Evolutionary conservation across 768 basidiomycete genomes (phyloP).

Genomic region (Suillus discolor): DNA sequence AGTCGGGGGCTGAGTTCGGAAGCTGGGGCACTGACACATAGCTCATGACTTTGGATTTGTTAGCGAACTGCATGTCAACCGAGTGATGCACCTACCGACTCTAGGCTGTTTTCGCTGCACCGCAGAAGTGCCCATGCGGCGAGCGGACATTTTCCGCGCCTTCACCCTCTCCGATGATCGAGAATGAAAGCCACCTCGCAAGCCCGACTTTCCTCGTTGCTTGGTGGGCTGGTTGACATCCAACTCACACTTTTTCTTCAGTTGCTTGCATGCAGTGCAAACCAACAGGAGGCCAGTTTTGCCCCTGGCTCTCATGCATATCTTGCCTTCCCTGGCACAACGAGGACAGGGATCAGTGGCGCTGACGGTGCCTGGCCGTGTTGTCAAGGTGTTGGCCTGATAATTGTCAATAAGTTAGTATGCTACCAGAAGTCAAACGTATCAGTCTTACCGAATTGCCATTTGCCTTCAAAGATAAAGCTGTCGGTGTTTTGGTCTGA

Average conservation of each 20-base stretch:
- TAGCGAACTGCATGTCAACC: neutral
- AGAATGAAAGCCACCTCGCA: neutral
- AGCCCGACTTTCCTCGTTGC: neutral
- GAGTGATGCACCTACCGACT: neutral
- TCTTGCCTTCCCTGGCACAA: neutral
- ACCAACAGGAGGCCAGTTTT: neutral
- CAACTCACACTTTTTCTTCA: neutral
- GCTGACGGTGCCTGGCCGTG: neutral
- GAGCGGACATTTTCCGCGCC: neutral
- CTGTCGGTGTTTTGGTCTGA: neutral
- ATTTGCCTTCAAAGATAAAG: neutral
- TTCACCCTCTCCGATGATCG: neutral
- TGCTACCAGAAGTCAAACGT: no score
- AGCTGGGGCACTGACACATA: conserved; percentile 4
- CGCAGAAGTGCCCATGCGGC: neutral
- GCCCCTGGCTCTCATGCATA: neutral
- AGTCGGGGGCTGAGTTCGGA: neutral
- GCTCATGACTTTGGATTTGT: neutral
- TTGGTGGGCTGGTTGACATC: neutral
- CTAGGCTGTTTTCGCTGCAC: neutral
- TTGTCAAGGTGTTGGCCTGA: neutral
- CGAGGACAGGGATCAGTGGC: neutral
- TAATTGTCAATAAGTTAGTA: neutral
- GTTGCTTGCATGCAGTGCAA: neutral
- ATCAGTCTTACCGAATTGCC: neutral